A percentile compares a stretch with the other conserved stretches of the same genome.
phyloP scores from a whole-genome alignment of 2,329 filamentous ascomycete species.

The Monilinia polystroma region DNA sequence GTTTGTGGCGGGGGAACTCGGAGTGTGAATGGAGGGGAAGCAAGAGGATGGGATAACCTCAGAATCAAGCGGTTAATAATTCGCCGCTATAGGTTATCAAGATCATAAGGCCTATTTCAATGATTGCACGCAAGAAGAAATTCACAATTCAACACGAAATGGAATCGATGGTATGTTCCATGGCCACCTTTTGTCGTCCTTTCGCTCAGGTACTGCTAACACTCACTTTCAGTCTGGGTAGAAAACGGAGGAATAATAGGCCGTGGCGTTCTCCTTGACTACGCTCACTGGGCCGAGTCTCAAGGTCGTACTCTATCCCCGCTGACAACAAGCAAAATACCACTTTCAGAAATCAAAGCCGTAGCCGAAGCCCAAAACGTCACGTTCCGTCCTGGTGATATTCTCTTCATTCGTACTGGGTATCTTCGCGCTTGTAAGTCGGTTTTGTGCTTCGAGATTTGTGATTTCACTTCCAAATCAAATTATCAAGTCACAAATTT shows the following conservation, averaged over 20 bases:
- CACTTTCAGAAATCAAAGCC: slow-evolving; percentile 38
- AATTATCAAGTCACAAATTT: slow-evolving; percentile 29
- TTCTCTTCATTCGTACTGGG: slow-evolving; percentile 45
- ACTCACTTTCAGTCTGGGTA: slow-evolving; percentile 39
- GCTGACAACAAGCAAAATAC: slow-evolving; percentile 44
- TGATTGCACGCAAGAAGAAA: slow-evolving; percentile 37
- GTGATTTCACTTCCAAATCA: neutral
- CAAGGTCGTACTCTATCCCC: slow-evolving; percentile 57
- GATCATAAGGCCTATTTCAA: slow-evolving; percentile 41
- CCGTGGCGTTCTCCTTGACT: slow-evolving; percentile 54
- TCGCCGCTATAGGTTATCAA: slow-evolving; percentile 35
- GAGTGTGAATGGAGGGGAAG: neutral
- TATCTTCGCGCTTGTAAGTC: slow-evolving; percentile 39
- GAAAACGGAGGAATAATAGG: slow-evolving; percentile 50
- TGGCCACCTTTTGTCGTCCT: too few relatives aligned
- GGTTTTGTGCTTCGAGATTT: slow-evolving; percentile 22
- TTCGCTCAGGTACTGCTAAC: neutral
- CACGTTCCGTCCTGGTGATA: slow-evolving; percentile 42
- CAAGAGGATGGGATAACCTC: too few relatives aligned
- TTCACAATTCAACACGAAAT: slow-evolving; percentile 30
- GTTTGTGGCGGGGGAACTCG: too few relatives aligned
- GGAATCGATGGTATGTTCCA: slow-evolving; percentile 33
- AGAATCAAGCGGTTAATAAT: neutral
- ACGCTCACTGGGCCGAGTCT: slow-evolving; percentile 52
- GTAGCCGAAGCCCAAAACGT: slow-evolving; percentile 42